phyloP scores from a whole-genome alignment of 1,139 yeast genomes.

The Maudiozyma humilis region DNA sequence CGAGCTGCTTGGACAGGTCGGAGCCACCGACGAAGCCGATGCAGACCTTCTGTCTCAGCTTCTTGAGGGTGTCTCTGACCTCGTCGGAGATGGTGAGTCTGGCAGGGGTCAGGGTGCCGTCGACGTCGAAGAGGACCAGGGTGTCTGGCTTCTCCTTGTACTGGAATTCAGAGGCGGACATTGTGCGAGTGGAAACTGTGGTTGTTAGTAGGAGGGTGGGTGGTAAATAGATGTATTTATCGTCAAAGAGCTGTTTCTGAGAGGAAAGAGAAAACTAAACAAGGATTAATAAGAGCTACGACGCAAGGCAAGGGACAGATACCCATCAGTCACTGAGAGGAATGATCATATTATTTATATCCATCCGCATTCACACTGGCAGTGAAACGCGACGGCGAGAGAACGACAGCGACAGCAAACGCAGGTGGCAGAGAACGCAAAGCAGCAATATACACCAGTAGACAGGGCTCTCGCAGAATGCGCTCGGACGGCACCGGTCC shows the following conservation, averaged over 20 bases:
- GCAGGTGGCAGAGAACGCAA: no score
- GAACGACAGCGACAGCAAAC: neutral
- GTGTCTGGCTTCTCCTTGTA: slow-evolving; percentile 37
- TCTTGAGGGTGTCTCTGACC: slow-evolving; percentile 59
- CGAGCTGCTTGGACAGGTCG: slow-evolving; percentile 87
- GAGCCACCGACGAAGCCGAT: slow-evolving; percentile 98
- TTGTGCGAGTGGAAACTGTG: no score
- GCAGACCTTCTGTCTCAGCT: slow-evolving; percentile 82
- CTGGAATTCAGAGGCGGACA: slow-evolving; percentile 34
- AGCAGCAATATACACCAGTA: no score
- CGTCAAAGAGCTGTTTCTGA: slow-evolving; percentile 8
- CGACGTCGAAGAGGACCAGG: slow-evolving; percentile 88
- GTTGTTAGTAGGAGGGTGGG: no score
- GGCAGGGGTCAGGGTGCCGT: slow-evolving; percentile 97
- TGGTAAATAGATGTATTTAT: neutral
- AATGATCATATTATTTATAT: neutral
- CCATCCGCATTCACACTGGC: no score
- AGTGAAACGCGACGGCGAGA: neutral
- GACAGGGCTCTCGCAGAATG: no score
- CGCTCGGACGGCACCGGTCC: no score
- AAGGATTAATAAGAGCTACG: neutral
- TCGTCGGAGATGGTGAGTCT: slow-evolving; percentile 76
- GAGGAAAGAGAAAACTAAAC: neutral
- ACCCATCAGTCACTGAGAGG: neutral
- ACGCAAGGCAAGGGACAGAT: neutral